Evolutionary conservation across 306 rosid genomes (phyloP).

Genomic region (Delonix regia): DNA sequence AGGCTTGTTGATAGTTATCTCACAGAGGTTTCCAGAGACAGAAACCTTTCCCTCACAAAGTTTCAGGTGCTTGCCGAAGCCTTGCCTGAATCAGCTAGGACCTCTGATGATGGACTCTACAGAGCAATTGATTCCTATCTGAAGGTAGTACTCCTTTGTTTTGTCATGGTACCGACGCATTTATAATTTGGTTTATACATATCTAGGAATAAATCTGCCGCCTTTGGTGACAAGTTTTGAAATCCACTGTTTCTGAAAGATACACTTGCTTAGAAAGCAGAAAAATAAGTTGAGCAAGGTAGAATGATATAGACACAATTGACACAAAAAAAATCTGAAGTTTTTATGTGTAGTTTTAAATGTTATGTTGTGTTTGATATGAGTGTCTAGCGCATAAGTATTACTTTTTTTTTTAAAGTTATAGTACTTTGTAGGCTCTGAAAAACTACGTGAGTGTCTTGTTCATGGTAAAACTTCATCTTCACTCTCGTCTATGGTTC

Average conservation of each 20-base stretch:
- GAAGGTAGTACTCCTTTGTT: constrained; percentile 61
- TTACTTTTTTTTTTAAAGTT: neutral
- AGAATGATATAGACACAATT: too few relatives aligned
- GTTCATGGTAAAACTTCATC: neutral
- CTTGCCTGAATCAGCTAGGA: constrained; percentile 97
- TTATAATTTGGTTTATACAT: neutral
- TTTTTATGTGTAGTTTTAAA: neutral
- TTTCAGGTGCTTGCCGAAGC: constrained; percentile 99
- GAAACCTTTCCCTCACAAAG: constrained; percentile 91
- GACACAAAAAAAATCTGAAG: too few relatives aligned
- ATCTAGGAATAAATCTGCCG: neutral
- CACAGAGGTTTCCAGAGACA: constrained; percentile 91
- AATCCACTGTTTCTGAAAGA: too few relatives aligned
- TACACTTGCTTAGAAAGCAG: too few relatives aligned
- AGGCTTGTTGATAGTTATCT: constrained; percentile 98
- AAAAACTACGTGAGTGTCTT: neutral
- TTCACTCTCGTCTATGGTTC: neutral
- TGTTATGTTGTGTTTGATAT: neutral
- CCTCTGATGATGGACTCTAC: constrained; percentile 96
- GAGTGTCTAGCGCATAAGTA: neutral
- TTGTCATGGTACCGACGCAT: too few relatives aligned
- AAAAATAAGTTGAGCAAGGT: too few relatives aligned
- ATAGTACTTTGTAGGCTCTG: neutral
- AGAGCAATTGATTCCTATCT: constrained; percentile 97
- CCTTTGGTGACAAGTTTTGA: neutral